Evolutionary conservation across 192 early-diverging fungal genomes (phyloP), one percentile per base, ranked within the genome.

Genomic region (Coemansia sp.): DNA sequence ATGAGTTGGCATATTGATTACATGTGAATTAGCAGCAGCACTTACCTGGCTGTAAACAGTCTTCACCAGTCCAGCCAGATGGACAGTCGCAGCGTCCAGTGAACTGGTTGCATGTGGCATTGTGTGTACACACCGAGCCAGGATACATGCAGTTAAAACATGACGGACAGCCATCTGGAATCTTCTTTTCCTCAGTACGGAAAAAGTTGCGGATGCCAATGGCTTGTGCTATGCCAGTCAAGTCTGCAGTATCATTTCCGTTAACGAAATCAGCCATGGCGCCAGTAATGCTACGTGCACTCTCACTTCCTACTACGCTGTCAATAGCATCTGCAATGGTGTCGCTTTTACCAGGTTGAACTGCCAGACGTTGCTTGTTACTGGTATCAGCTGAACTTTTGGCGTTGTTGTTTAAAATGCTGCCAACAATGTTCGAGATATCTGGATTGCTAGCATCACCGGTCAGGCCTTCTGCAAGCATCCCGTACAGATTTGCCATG

Each of bases 61-160:
- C 87, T 48, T 89, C 86, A 14, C 91, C 90, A 9, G 87, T 92
- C 77, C 91, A 95, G 6, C 93, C 92, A 9, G 85, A 68, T 0
- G 89, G 88, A 61, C 91, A 94, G 55, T 72, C 63, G 67, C 91
- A 92, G 26, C 89, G 87, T 12, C 91, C 91, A 17, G 88, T 85
- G 50, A 85, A 89, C 48, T 87, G 71, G 35, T 87, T 90, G 69
- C 91, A 93, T 14, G 85, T 86, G 21, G 87, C 87, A 67, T 86
- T 90, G 68, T 94, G 88, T 0, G 84, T 76, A 65, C 93, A 94
- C 4, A 80, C 79, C 41, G 88, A 93, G 2, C 83, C 84, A 14
- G 87, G 87, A 35, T 93, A 79, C 27, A 90, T 82, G 74, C 93
- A 94, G 77, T 94, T 92, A 74, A 94, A 94, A 68, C 93, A 94